Conservation (phyloP, 2,329 filamentous ascomycete species). For the Canariomyces notabilis region DNA sequence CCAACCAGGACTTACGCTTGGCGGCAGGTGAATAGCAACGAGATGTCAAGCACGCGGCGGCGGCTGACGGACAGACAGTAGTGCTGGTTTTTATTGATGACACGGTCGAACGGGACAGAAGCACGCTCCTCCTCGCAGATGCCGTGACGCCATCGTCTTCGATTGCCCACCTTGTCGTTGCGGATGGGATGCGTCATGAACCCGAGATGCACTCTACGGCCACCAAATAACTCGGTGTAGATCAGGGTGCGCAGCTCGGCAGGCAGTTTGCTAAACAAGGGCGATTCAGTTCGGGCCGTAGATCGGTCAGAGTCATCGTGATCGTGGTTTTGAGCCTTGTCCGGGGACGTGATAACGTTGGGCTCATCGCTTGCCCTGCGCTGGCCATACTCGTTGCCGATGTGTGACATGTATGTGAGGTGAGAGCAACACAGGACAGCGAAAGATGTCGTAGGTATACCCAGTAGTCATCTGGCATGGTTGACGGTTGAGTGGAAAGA, state of each 20-base stretch:
- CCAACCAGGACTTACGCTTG: constrained; percentile 12
- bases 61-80: constrained; percentile 12
- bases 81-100: constrained; percentile 8
- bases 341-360: too few relatives aligned
- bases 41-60: constrained; percentile 11
- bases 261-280: constrained; percentile 15
- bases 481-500: too few relatives aligned
- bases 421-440: too few relatives aligned
- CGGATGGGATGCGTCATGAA: constrained; percentile 14
- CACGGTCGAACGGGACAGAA: not conserved
- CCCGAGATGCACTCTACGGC: constrained; percentile 12
- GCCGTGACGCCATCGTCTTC: constrained; percentile 14
- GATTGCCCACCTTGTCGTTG: constrained; percentile 14
- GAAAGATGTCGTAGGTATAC: too few relatives aligned
- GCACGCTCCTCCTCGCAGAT: constrained; percentile 11
- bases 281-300: constrained; percentile 7
- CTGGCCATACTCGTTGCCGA: too few relatives aligned
- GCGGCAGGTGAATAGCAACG: constrained; percentile 16
- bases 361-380: too few relatives aligned
- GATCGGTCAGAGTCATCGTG: too few relatives aligned
- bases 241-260: constrained; percentile 15
- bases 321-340: too few relatives aligned
- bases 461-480: too few relatives aligned
- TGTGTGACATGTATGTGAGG: too few relatives aligned
- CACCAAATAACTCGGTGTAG: constrained; percentile 14